Conservation (phyloP, 306 rosid species). For the Gleditsia sinensis region DNA sequence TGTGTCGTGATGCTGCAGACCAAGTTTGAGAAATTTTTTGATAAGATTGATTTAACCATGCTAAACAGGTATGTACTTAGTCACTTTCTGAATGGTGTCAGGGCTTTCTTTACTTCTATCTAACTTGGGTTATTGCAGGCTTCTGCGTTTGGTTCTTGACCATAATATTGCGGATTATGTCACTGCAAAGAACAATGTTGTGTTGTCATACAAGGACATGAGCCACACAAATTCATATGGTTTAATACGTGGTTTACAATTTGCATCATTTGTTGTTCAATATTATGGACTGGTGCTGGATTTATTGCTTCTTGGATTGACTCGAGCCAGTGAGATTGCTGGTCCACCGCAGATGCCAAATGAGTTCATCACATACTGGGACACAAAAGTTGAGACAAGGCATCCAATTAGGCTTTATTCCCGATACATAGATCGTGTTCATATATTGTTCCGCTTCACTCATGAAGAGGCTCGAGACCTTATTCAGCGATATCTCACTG, state of each 20-base stretch:
- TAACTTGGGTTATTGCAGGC: conserved; percentile 59
- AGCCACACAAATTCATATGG: conserved; percentile 98
- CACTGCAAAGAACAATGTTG: conserved; percentile 97
- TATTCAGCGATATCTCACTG: conserved; percentile 95
- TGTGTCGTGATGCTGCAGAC: conserved; percentile 99
- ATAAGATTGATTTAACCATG: conserved; percentile 97
- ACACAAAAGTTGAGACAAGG: conserved; percentile 92
- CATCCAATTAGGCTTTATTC: conserved; percentile 98
- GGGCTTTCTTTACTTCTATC: conserved; percentile 9
- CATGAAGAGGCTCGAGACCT: conserved; percentile 99
- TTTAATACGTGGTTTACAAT: conserved; percentile 96
- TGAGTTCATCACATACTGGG: conserved; percentile 96
- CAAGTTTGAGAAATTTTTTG: conserved; percentile 96
- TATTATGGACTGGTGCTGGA: conserved; percentile 94
- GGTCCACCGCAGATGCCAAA: conserved; percentile 99
- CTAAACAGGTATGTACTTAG: conserved; percentile 63
- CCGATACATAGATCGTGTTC: conserved; percentile 91
- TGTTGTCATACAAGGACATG: conserved; percentile 97
- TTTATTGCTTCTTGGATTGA: conserved; percentile 91
- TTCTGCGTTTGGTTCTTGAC: conserved; percentile 89
- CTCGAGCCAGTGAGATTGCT: conserved; percentile 98
- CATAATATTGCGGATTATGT: conserved; percentile 99
- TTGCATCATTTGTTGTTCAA: conserved; percentile 97
- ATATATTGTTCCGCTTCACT: conserved; percentile 91
- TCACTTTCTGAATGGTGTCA: not conserved